Base-by-base conservation (phyloP, 2,329 filamentous ascomycete genomes). In the Aspergillus intermedius region DNA sequence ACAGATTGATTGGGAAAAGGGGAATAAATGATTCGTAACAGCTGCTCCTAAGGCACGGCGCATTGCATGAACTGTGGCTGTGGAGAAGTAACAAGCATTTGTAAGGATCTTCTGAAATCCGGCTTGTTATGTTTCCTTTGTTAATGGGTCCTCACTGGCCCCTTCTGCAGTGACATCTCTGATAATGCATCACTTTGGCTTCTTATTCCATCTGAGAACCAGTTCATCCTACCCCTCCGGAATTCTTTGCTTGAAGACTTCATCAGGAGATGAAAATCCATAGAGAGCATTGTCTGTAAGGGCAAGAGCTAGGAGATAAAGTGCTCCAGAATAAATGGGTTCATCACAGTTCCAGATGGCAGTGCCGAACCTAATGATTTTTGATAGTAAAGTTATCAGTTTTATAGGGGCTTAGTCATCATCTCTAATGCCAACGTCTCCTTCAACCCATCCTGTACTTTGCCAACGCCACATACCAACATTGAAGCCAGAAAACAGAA, bases 231-330 rank as follows among this genome's bases (percentile, higher is more conserved):
- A 12, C 34, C 28, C 49, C 22, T 37, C 42, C 19, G 34, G 52
- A 42, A 44, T 51, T 49, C 48, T 54, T 47, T 48, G 46, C 40
- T 48, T 44, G 13, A 52, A 51, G 39, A 48, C 30, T 35, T 49
- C 47, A 42, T 21, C 23, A 8, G 37, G 4, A 9, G 8, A 34
- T 19, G 21, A 34, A 23, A 45, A 49, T 5, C 34, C 13, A 22
- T 41, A 49, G 23, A 50, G 44, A 47, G 45, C 41, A 44, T 44
- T 44, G 15, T 47, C 35, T 4, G 34, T 17, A 50, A 50, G 34
- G 10, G 45, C 48, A 12, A 50, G 41, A 5, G 22, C 45, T 28
- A 50, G 34, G 28, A 50, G 42, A 44, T 45, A 42, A 13, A 47
- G 13, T 42, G 23, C 25, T 21, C 23, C 34, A 19, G 34, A 41